phyloP scores from a whole-genome alignment of 1,284 basidiomycete genomes.

The Leccinum olivaceoglutinosum region DNA sequence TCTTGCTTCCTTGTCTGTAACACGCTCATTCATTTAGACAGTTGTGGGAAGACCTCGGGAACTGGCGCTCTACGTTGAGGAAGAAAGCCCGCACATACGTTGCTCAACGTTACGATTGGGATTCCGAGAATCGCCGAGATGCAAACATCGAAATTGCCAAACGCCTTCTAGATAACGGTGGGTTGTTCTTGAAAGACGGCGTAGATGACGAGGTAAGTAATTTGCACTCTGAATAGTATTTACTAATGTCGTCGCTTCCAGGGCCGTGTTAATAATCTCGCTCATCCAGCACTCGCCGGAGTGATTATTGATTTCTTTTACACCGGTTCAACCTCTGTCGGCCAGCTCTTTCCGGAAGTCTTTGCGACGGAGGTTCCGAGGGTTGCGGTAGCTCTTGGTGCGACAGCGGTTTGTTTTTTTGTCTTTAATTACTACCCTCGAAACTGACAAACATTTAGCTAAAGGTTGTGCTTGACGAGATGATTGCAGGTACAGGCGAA shows the following conservation, averaged over 20 bases:
- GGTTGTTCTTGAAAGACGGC: background rate
- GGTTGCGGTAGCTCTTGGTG: background rate
- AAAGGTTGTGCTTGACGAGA: constrained; percentile 1
- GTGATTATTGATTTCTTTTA: background rate
- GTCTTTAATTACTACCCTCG: background rate
- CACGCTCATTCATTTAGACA: background rate
- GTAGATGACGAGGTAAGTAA: background rate
- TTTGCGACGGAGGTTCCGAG: background rate
- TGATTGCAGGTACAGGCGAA: background rate
- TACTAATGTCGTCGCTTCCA: background rate
- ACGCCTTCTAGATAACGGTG: background rate
- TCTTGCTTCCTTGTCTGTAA: background rate
- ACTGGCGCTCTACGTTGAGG: background rate
- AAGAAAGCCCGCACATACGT: background rate
- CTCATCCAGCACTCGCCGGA: background rate
- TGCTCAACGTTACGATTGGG: background rate
- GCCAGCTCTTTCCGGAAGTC: background rate
- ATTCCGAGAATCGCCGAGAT: background rate
- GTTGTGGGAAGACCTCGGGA: background rate
- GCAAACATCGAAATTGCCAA: background rate
- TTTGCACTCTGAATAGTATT: background rate
- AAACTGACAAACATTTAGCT: background rate
- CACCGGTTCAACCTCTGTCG: background rate
- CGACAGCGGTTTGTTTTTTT: background rate
- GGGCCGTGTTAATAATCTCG: background rate